phyloP scores from a whole-genome alignment of 805 yeast species.

The Tetrapisispora iriomotensis region DNA sequence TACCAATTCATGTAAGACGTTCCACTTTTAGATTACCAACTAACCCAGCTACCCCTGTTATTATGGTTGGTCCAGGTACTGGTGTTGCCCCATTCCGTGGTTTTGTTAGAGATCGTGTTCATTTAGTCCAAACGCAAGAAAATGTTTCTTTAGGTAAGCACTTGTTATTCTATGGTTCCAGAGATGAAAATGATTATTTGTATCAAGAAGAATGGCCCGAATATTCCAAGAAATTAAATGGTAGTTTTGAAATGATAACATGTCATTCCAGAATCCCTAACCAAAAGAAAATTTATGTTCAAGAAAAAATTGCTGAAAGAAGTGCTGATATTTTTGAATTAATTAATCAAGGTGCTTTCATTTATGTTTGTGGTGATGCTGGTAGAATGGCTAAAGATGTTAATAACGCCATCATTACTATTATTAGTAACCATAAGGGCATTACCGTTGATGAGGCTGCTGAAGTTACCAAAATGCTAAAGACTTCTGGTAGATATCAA shows the following conservation, averaged over 20 bases:
- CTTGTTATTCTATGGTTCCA: constrained; percentile 77
- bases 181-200: constrained; percentile 76
- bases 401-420: constrained; percentile 52
- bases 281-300: constrained; percentile 65
- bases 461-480: constrained; percentile 67
- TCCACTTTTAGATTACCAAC: constrained; percentile 91
- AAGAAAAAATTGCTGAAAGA: constrained; percentile 55
- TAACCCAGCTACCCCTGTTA: constrained; percentile 71
- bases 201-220: constrained; percentile 86
- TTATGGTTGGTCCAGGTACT: constrained; percentile 96
- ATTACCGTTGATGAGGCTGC: constrained; percentile 59
- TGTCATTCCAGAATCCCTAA: constrained; percentile 77
- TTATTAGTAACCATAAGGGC: constrained; percentile 55
- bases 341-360: constrained; percentile 69
- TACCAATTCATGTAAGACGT: constrained; percentile 90
- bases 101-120: constrained; percentile 78
- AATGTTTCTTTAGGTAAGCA: constrained; percentile 54
- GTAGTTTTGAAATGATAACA: constrained; percentile 56
- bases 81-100: constrained; percentile 99
- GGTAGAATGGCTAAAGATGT: constrained; percentile 93
- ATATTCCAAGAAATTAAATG: constrained; percentile 51
- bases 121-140: constrained; percentile 35
- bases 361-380: constrained; percentile 97
- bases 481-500: constrained; percentile 81
- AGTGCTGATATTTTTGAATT: constrained; percentile 32